phyloP scores from a whole-genome alignment of 495 filamentous ascomycete genomes.

The Penicillium samsonianum region DNA sequence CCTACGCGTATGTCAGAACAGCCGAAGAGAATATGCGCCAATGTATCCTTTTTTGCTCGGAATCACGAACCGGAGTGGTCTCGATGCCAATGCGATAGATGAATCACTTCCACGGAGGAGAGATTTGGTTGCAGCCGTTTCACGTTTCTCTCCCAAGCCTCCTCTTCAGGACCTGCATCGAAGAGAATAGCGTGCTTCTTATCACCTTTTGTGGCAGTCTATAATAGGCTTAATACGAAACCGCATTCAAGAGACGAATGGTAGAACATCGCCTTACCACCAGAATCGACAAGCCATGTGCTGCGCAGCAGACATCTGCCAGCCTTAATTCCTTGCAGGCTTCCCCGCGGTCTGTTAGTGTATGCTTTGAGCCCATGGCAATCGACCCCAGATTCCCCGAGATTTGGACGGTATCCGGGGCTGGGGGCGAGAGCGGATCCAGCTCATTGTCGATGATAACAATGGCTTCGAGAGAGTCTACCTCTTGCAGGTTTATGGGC shows the following conservation, averaged over 20 bases:
- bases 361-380: conserved; percentile 33
- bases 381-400: conserved; percentile 44
- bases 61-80: conserved; percentile 53
- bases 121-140: conserved; percentile 51
- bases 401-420: conserved; percentile 51
- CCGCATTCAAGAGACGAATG: background rate
- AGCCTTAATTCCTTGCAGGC: conserved; percentile 51
- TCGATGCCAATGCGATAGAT: conserved; percentile 72
- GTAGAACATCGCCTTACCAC: conserved; percentile 38
- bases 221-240: background rate
- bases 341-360: conserved; percentile 42
- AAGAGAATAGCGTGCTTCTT: conserved; percentile 58
- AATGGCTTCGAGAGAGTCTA: conserved; percentile 50
- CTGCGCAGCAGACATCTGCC: conserved; percentile 60
- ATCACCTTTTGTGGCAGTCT: conserved; percentile 57
- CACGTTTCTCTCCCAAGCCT: conserved; percentile 57
- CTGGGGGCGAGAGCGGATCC: conserved; percentile 54
- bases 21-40: background rate
- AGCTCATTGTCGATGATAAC: conserved; percentile 60
- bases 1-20: conserved; percentile 29
- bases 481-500: conserved; percentile 36
- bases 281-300: conserved; percentile 60
- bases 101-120: conserved; percentile 70
- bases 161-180: conserved; percentile 60
- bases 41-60: background rate